Evolutionary conservation across 176 grass and related monocot species (phyloP).

Genomic region (Stipa capillata): DNA sequence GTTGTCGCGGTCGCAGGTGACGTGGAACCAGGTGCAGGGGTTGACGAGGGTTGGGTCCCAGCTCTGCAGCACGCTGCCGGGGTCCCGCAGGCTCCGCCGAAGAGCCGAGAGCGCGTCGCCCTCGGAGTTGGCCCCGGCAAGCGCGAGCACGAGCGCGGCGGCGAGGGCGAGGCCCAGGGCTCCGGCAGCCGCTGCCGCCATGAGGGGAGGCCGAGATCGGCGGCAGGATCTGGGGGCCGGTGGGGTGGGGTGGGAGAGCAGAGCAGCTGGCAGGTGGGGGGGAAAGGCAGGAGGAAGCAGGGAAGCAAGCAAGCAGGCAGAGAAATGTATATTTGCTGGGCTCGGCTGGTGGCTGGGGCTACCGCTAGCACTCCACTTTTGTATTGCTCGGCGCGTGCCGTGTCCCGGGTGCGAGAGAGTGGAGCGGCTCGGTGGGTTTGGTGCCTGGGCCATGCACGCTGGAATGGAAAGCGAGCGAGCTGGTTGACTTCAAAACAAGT

Average conservation of each 20-base stretch:
- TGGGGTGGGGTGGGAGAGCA: background rate
- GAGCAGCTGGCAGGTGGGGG: background rate
- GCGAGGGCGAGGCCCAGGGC: slow-evolving; percentile 10
- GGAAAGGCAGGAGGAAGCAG: background rate
- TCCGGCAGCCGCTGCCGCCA: slow-evolving; percentile 1
- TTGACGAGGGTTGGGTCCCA: slow-evolving; percentile 96
- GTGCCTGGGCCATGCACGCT: slow-evolving; percentile 26
- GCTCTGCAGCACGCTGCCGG: slow-evolving; percentile 87
- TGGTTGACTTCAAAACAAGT: background rate
- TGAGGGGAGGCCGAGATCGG: background rate
- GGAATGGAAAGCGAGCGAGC: background rate
- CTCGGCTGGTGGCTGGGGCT: background rate
- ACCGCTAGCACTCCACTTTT: background rate
- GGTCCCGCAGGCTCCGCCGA: slow-evolving; percentile 70
- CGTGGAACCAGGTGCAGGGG: slow-evolving; percentile 98
- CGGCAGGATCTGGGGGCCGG: slow-evolving; percentile 27
- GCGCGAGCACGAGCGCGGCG: slow-evolving; percentile 12
- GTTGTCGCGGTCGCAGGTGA: slow-evolving; percentile 77
- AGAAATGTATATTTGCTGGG: background rate
- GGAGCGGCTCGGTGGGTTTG: slow-evolving; percentile 25
- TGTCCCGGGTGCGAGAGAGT: background rate
- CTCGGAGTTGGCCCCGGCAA: slow-evolving; percentile 61
- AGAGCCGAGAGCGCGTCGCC: slow-evolving; percentile 82
- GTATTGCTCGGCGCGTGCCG: background rate
- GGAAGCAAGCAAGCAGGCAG: background rate